These are phyloP conservation scores for Zanthoxylum bungeanum DNA, from an alignment of 345 rosid species.

Conservation along the genomic window DNA sequence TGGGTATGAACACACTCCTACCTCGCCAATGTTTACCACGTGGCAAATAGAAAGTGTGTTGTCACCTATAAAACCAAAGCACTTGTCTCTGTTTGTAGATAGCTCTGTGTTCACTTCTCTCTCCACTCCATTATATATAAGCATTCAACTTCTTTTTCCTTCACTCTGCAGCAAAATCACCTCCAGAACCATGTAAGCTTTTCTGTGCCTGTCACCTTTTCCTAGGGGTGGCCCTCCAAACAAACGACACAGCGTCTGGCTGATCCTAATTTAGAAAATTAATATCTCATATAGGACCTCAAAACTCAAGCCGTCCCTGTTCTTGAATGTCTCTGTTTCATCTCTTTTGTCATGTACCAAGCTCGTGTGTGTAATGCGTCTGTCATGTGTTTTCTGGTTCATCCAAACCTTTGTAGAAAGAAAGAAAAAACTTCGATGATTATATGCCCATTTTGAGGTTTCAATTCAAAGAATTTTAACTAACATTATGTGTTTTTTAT, in stretches of 20 bases:
- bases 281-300: too few species aligned
- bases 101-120: background rate
- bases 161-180: background rate
- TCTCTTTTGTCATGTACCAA: background rate
- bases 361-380: too few species aligned
- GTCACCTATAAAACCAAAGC: conserved; percentile 14
- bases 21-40: conserved; percentile 13
- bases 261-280: too few species aligned
- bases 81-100: background rate
- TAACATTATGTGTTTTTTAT: background rate
- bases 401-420: too few species aligned
- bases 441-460: background rate
- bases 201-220: conserved; percentile 4
- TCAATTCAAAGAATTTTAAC: background rate
- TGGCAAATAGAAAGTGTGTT: conserved; percentile 11
- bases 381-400: too few species aligned
- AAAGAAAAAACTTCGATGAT: background rate
- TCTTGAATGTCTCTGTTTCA: background rate
- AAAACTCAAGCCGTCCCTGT: too few species aligned
- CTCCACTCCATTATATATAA: background rate
- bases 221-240: too few species aligned
- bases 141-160: background rate
- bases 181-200: background rate
- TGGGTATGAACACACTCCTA: background rate
- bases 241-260: too few species aligned